phyloP scores from a whole-genome alignment of 2,329 filamentous ascomycete species.

The Helotiales sp. region DNA sequence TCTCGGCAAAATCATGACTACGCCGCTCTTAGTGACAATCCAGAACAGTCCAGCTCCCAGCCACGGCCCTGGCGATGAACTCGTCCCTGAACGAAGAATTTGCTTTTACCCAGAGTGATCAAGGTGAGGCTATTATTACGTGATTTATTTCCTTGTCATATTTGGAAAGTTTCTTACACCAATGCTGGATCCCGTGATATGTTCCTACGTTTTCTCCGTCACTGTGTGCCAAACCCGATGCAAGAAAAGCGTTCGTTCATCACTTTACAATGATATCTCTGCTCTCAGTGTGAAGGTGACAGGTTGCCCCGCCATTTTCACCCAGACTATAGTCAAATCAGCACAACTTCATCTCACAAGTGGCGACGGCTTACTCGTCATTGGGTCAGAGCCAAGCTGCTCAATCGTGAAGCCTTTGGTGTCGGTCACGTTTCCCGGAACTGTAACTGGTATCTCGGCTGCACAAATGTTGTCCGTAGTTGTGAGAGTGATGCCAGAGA shows the following conservation, averaged over 20 bases:
- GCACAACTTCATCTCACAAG: background rate
- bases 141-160: background rate
- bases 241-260: background rate
- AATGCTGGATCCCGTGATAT: background rate
- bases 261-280: background rate
- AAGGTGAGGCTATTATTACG: background rate
- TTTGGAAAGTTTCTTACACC: background rate
- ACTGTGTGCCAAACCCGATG: background rate
- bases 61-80: no score
- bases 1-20: background rate
- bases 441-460: conserved; percentile 28
- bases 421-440: conserved; percentile 38
- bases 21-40: background rate
- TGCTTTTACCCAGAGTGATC: background rate
- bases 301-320: background rate
- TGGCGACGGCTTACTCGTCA: conserved; percentile 7
- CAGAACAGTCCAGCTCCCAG: background rate
- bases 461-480: conserved; percentile 37
- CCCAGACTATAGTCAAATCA: background rate
- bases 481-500: conserved; percentile 40
- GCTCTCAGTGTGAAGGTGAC: background rate
- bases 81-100: background rate
- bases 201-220: background rate
- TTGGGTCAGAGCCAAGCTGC: conserved; percentile 46
- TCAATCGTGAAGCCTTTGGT: conserved; percentile 27